phyloP scores from a whole-genome alignment of 1,139 yeast genomes.

The Pichia sp. region DNA sequence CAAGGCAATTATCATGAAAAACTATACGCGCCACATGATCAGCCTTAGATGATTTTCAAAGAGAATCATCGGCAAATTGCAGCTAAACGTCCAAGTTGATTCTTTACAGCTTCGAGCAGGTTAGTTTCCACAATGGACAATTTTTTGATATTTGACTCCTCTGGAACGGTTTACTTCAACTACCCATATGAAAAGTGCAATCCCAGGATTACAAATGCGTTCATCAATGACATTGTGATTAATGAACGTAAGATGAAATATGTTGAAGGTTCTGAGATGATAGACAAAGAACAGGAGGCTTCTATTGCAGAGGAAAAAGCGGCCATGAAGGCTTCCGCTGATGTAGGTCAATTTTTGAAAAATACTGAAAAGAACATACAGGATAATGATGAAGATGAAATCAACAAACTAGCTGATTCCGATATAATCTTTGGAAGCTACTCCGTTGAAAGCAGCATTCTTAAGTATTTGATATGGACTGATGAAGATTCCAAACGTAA shows the following conservation, averaged over 20 bases:
- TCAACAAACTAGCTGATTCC: constrained; percentile 6
- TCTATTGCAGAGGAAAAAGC: constrained; percentile 15
- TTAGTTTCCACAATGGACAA: constrained; percentile 38
- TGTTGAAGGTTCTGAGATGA: constrained; percentile 21
- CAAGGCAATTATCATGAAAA: no score
- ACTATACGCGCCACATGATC: no score
- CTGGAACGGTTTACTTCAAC: constrained; percentile 53
- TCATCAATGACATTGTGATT: constrained; percentile 45
- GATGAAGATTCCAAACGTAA: constrained; percentile 19
- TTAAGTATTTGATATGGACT: constrained; percentile 27
- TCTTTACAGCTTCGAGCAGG: no score
- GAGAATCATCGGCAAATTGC: no score
- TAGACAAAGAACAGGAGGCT: constrained; percentile 12
- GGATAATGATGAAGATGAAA: constrained; percentile 10
- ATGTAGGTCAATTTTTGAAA: constrained; percentile 3
- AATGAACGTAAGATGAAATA: constrained; percentile 33
- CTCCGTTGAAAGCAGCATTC: constrained; percentile 26
- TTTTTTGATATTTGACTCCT: constrained; percentile 45
- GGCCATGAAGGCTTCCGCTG: constrained; percentile 5
- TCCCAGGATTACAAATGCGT: constrained; percentile 40
- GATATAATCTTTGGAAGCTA: constrained; percentile 28
- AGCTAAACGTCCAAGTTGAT: no score
- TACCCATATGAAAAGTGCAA: constrained; percentile 37
- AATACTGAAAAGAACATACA: constrained; percentile 7
- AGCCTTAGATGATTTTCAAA: no score